Base-by-base conservation (phyloP, 2,329 filamentous ascomycete species). In the Lasiodiplodia citricola region DNA sequence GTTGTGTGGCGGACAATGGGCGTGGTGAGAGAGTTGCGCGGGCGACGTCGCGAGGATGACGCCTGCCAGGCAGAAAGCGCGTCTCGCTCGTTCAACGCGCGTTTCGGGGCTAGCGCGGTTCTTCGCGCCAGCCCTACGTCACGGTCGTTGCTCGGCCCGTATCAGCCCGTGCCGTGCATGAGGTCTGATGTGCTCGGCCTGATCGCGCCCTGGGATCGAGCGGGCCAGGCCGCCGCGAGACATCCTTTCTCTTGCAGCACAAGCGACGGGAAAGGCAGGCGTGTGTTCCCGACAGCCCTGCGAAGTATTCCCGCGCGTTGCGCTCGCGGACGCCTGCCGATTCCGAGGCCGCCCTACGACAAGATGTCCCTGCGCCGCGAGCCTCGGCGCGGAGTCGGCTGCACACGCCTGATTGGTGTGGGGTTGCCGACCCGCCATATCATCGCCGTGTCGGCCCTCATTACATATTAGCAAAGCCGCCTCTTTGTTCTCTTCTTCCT, bases 361-460 rank as follows among this genome's bases (percentile, higher is more conserved):
- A 38, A n/a, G 41, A n/a, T 60, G n/a, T 41, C 55, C 65, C 47
- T 52, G 28, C 44, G 18, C 35, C 21, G 47, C 65, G 52, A 57
- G 65, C 65, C 67, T 68, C 67, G 67, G 66, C 51, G 66, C n/a
- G 51, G 51, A 64, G 58, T 64, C 58, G 57, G 66, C 57, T 50
- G 52, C 57, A 38, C 37, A 21, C 37, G 38, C 38, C 52, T 54
- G 67, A 65, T 68, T 66, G 68, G 68, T 66, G 68, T 69, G 68
- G 68, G 68, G 68, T 69, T 69, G 62, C 56, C 67, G 58, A 58
- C 51, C 47, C 51, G 62, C 52, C 55, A 64, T 35, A 35, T 65
- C 67, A 41, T 58, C 51, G n/a, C 44, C 14, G 44, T 21, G 54
- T 52, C 21, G 21, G 14, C 21, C 55, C n/a, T 38, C 55, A 50